Conservation (phyloP, 257 asterid species). For the Solanum bulbocastanum region DNA sequence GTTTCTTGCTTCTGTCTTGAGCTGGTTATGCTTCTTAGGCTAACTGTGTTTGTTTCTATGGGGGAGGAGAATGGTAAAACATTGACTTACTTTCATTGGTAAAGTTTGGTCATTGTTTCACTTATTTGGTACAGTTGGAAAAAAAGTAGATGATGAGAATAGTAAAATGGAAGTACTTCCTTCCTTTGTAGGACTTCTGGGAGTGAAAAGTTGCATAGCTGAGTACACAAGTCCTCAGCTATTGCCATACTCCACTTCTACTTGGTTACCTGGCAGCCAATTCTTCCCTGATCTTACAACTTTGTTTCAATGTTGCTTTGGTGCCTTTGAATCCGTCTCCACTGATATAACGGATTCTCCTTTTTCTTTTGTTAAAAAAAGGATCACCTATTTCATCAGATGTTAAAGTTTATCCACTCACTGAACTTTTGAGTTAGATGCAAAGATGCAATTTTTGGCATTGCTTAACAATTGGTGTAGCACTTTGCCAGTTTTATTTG, state of each 20-base stretch:
- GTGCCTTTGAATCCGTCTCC: neutral
- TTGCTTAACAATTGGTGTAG: neutral
- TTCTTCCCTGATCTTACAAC: neutral
- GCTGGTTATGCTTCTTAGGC: neutral
- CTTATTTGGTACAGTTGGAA: neutral
- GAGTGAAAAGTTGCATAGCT: neutral
- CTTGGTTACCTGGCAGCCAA: neutral
- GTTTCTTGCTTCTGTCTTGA: neutral
- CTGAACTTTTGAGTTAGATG: neutral
- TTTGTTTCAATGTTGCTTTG: neutral
- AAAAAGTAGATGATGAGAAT: neutral
- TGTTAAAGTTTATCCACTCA: neutral
- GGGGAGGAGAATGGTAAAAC: neutral
- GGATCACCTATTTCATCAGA: neutral
- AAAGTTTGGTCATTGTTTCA: neutral
- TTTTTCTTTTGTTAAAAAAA: neutral
- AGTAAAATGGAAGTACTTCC: neutral
- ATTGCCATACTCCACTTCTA: neutral
- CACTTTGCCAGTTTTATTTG: neutral
- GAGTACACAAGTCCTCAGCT: neutral
- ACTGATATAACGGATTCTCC: neutral
- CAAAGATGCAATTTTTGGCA: neutral
- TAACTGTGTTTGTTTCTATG: neutral
- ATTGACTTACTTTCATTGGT: neutral
- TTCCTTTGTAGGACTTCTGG: neutral